Percentiles rank a stretch among this genome's conserved stretches.
Evolutionary conservation across 202 grass and related monocot species (phyloP).

Genomic region (Schoenoplectus triqueter): DNA sequence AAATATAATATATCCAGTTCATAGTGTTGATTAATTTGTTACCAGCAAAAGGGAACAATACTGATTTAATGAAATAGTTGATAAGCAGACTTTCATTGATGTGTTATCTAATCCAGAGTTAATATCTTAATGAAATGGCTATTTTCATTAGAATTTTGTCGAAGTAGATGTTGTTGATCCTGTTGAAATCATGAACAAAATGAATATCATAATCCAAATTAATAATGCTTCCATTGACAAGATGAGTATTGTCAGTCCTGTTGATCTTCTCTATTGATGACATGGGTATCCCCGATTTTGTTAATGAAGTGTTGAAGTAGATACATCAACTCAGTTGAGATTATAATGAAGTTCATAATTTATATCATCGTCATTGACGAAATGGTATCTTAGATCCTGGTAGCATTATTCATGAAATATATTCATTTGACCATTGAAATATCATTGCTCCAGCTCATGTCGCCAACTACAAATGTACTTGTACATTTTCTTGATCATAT

Average conservation of each 20-base stretch:
- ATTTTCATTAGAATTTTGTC: background rate
- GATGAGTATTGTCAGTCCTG: too few relatives aligned
- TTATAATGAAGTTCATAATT: background rate
- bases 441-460: background rate
- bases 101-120: background rate
- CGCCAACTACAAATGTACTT: background rate
- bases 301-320: background rate
- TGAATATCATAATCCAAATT: too few relatives aligned
- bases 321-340: background rate
- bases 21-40: background rate
- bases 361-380: background rate
- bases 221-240: too few relatives aligned
- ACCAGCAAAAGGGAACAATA: background rate
- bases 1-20: background rate
- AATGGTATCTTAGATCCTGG: background rate
- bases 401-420: background rate
- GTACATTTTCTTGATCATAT: background rate
- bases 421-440: background rate
- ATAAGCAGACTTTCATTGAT: background rate
- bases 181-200: background rate
- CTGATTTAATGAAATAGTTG: background rate
- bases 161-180: background rate
- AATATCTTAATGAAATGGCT: background rate
- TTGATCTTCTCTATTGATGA: background rate
- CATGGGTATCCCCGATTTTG: background rate